A percentile compares a stretch with the other conserved stretches of the same genome.
phyloP scores from a whole-genome alignment of 225 moss, liverwort and hornwort species.

The Pseudoscleropodium purum region DNA sequence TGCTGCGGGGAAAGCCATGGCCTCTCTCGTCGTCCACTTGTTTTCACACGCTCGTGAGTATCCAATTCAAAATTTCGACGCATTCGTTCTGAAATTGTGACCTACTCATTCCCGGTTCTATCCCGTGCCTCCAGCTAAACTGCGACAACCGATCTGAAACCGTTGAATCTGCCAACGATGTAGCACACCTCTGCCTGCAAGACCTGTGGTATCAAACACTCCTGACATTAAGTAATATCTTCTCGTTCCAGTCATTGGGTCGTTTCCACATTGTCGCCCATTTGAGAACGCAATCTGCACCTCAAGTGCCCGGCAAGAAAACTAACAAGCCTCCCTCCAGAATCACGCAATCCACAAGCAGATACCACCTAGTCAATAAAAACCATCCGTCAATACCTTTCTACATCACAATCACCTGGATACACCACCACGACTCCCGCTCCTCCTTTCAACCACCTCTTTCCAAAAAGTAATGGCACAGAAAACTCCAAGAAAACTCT shows the following conservation, averaged over 20 bases:
- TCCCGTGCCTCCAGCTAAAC: background rate
- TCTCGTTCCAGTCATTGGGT: background rate
- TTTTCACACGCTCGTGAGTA: background rate
- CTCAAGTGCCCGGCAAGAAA: background rate
- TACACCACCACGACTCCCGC: background rate
- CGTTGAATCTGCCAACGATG: background rate
- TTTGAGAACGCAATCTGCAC: background rate
- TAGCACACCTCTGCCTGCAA: background rate
- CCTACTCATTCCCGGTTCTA: background rate
- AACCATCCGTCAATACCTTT: background rate
- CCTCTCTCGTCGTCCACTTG: background rate
- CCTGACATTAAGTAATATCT: background rate
- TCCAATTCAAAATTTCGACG: background rate
- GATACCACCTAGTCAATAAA: background rate
- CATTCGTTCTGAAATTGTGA: background rate
- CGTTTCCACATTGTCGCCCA: background rate
- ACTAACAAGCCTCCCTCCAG: background rate
- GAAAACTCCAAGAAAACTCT: background rate
- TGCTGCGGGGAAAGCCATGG: slow-evolving; percentile 7
- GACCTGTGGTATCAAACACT: background rate
- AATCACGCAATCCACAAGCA: background rate
- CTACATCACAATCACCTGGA: background rate
- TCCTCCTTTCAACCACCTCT: slow-evolving; percentile 1
- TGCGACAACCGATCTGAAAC: background rate
- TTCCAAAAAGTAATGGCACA: background rate